Conservation (phyloP, 495 filamentous ascomycete genomes). For the Penicillium verhagenii region DNA sequence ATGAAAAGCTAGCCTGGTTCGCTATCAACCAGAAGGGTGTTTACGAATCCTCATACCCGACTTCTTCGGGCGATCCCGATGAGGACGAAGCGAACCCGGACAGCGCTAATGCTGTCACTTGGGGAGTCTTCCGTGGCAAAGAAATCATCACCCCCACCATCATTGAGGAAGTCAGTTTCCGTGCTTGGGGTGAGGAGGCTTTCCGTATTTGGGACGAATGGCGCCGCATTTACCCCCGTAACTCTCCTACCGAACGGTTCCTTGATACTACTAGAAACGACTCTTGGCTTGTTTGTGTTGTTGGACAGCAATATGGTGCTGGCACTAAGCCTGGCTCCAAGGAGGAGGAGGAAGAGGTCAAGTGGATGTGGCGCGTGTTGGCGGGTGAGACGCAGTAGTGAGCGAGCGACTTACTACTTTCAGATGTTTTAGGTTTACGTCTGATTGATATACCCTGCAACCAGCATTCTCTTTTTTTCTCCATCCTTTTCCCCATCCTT, state of each 20-base stretch:
- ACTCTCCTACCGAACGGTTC: slow-evolving; percentile 64
- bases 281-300: slow-evolving; percentile 86
- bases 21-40: slow-evolving; percentile 71
- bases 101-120: slow-evolving; percentile 90
- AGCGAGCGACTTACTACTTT: slow-evolving; percentile 1
- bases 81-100: slow-evolving; percentile 42
- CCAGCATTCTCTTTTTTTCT: neutral
- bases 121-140: slow-evolving; percentile 94
- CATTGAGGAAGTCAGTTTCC: slow-evolving; percentile 94
- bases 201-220: slow-evolving; percentile 95
- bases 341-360: slow-evolving; percentile 44
- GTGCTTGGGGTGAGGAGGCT: slow-evolving; percentile 93
- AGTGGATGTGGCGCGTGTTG: slow-evolving; percentile 46
- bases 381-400: slow-evolving; percentile 27
- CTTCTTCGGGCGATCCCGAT: slow-evolving; percentile 30
- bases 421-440: neutral
- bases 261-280: slow-evolving; percentile 64
- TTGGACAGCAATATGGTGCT: slow-evolving; percentile 74
- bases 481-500: neutral
- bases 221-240: slow-evolving; percentile 75
- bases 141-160: slow-evolving; percentile 98
- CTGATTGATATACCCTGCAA: slow-evolving; percentile 21
- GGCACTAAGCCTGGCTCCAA: slow-evolving; percentile 40
- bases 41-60: slow-evolving; percentile 62
- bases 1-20: slow-evolving; percentile 76